Evolutionary conservation across 208 protist genomes (phyloP).

Genomic region (Trypanosoma conorhini): DNA sequence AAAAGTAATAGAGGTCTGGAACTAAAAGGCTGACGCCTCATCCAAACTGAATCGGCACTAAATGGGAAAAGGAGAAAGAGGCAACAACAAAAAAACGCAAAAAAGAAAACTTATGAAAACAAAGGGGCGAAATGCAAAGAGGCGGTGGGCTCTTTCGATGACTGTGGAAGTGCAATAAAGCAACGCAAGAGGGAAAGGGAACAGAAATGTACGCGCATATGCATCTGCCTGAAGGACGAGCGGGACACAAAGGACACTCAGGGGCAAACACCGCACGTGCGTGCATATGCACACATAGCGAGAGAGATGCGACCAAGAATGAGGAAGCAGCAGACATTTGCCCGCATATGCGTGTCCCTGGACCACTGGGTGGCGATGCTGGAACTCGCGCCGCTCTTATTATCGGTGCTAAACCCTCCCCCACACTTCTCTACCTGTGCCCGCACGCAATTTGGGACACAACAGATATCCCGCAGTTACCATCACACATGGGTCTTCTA

Average conservation of each 20-base stretch:
- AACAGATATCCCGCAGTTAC: neutral
- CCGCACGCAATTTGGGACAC: neutral
- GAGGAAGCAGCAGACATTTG: neutral
- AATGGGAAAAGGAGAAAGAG: neutral
- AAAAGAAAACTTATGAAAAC: neutral
- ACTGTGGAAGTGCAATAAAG: neutral
- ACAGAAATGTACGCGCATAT: too few relatives aligned
- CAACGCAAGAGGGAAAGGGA: too few relatives aligned
- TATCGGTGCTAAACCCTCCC: neutral
- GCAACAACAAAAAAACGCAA: slow-evolving; percentile 8
- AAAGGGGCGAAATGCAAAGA: slow-evolving; percentile 12
- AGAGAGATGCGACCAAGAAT: too few relatives aligned
- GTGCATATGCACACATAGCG: neutral
- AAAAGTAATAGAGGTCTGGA: neutral
- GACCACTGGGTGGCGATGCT: neutral
- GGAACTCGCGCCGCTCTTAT: neutral
- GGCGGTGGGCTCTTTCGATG: neutral
- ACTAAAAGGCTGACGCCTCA: neutral
- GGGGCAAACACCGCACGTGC: too few relatives aligned
- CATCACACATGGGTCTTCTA: neutral
- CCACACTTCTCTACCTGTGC: neutral
- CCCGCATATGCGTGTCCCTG: neutral
- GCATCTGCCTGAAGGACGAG: too few relatives aligned
- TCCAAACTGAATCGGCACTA: slow-evolving; percentile 5
- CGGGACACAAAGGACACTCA: too few relatives aligned